Evolutionary conservation across 164 flowering plant genomes (phyloP), one percentile per base, ranked within the genome.

Genomic region (Annona squamosa): DNA sequence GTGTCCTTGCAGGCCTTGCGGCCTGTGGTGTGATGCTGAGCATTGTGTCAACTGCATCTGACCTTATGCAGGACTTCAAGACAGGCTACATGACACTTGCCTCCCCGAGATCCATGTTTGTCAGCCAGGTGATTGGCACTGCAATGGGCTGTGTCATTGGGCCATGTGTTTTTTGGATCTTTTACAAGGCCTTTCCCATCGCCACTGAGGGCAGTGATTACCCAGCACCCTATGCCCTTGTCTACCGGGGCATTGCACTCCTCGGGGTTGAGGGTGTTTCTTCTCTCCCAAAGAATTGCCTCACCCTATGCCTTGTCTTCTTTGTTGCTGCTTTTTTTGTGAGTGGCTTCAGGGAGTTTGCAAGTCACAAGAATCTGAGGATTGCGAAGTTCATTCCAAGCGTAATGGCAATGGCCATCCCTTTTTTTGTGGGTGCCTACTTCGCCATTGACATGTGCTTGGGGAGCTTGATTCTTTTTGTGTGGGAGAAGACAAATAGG

Each of bases 11-110:
- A 0, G 82, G 82, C 70, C 79, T 82, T 0, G 85, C 82, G 2
- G 77, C 81, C 3, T 82, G 82, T 6, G 82, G 81, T 2, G 74
- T 80, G 2, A 82, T 82, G 82, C 69, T 82, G 81, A 78, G 81
- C 76, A 82, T 82, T 12, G 85, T 82, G 3, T 78, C 82, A 0
- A 82, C 81, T 0, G 82, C 85, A 0, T 80, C 85, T 1, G 85
- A 82, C 46, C 82, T 82, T 2, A 82, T 82, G 85, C 82, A 82
- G 52, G 82, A 82, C 63, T 82, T 82, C 76, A 82, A 82, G 74
- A 82, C 85, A 0, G 85, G 81, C 18, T 82, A 82, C 70, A 45
- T 82, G 42, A 82, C 85, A 16, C 78, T 78, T 7, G 72, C 85
- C 12, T 82, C 85, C 0, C 85, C 85, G 3, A 74, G 82, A 3